Conservation (phyloP, 768 basidiomycete species). For the Suillus clintonianus region DNA sequence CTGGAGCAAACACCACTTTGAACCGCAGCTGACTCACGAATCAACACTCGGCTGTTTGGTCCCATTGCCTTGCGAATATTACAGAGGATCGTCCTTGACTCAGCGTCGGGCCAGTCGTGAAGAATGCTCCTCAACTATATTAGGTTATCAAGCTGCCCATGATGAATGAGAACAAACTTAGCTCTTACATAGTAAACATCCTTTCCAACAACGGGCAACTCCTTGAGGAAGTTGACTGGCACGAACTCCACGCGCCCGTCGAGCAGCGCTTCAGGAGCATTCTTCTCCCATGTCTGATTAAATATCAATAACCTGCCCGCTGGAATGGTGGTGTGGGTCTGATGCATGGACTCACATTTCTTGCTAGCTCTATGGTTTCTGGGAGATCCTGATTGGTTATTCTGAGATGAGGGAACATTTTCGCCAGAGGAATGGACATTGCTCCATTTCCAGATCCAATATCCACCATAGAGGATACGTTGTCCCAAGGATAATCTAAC, state of each 20-base stretch:
- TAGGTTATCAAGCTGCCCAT: not conserved
- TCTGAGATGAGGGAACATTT: conserved; percentile 25
- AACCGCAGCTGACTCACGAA: conserved; percentile 28
- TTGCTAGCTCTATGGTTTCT: conserved; percentile 21
- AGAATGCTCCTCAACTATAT: conserved; percentile 27
- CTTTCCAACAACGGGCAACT: conserved; percentile 13
- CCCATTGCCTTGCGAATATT: conserved; percentile 30
- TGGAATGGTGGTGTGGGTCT: not conserved
- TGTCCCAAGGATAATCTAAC: conserved; percentile 20
- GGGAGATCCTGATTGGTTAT: conserved; percentile 31
- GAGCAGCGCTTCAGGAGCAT: conserved; percentile 21
- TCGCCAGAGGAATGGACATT: conserved; percentile 27
- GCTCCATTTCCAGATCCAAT: conserved; percentile 30
- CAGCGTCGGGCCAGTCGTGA: conserved; percentile 39
- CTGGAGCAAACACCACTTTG: not conserved
- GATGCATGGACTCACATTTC: conserved; percentile 13
- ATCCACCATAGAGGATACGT: conserved; percentile 27
- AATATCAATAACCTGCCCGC: not conserved
- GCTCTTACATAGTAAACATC: conserved; percentile 31
- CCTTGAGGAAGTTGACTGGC: conserved; percentile 24
- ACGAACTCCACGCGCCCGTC: conserved; percentile 16
- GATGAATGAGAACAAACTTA: not conserved
- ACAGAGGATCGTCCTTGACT: conserved; percentile 31
- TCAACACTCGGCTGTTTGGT: conserved; percentile 31
- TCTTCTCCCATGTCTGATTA: conserved; percentile 13